phyloP scores from a whole-genome alignment of 2,329 filamentous ascomycete genomes.

The Talaromyces funiculosus region DNA sequence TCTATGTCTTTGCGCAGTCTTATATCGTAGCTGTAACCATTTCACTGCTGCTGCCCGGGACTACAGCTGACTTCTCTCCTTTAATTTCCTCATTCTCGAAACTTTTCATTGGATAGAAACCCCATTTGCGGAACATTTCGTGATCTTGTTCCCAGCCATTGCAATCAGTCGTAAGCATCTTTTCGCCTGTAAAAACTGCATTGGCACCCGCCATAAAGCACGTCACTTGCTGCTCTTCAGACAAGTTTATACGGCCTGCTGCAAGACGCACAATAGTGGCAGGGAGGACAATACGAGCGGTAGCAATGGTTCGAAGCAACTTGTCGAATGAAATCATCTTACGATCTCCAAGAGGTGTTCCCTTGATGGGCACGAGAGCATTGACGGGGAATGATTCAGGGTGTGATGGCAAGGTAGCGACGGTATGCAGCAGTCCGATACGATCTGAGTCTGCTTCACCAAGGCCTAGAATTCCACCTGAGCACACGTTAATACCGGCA shows the following conservation, averaged over 20 bases:
- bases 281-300: constrained; percentile 76
- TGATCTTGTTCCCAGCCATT: constrained; percentile 87
- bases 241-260: constrained; percentile 75
- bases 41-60: background rate
- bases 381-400: constrained; percentile 91
- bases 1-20: background rate
- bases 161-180: constrained; percentile 90
- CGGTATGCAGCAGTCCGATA: constrained; percentile 75
- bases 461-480: constrained; percentile 78
- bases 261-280: constrained; percentile 81
- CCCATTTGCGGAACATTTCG: constrained; percentile 77
- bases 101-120: constrained; percentile 67
- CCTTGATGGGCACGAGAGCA: constrained; percentile 82
- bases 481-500: constrained; percentile 85
- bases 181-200: constrained; percentile 91
- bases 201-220: constrained; percentile 91
- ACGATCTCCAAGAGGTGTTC: constrained; percentile 73
- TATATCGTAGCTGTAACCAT: background rate
- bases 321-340: constrained; percentile 70
- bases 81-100: constrained; percentile 36
- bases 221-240: constrained; percentile 80
- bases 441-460: constrained; percentile 75
- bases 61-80: background rate
- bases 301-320: constrained; percentile 75
- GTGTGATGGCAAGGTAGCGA: constrained; percentile 72